Evolutionary conservation across 352 stramenopile genomes (phyloP), one percentile per base, ranked within the genome.

Genomic region (Phytophthora constricta): DNA sequence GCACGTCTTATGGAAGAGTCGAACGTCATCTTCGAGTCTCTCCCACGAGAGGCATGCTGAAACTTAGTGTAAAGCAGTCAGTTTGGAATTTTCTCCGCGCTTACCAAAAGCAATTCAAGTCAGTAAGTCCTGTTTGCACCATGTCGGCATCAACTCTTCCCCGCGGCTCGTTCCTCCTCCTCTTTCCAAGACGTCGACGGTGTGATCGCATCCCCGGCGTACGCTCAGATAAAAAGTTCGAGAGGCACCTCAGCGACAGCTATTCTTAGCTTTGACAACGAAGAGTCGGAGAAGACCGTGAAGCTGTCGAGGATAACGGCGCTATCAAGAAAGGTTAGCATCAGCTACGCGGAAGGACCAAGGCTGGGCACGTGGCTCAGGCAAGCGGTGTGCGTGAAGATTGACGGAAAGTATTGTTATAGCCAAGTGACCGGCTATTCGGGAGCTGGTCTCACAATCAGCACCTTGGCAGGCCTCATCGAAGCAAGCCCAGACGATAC

Each of bases 371-470:
- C 51, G 3, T 50, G 37, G 51, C 3, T 58, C 8, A 19, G 34
- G 23, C 20, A 49, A 26, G 51, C 51, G 3, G 51, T 49, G 16
- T 58, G 22, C 33, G 51, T 34, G 3, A 58, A 49, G 23, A 22
- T 9, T 8, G 51, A 58, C 23, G 37, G 37, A 16, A 31, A 28
- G 19, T 49, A 25, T 25, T 3, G 16, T 7, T 58, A 49, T 22
- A 17, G 51, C 14, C 37, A 58, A 39, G 34, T 49, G 5, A 58
- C 34, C 1, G 51, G 51, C 8, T 49, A 49, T 17, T 58, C 37
- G 4, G n/a, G 28, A 11, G 11, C 33, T 2, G 7, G n/a, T 2
- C n/a, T 57, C n/a, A 20, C 31, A 9, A 46, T 57, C 31, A 20
- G 3, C 8, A 47, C 50, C 5, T 11, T 31, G n/a, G 20, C n/a